phyloP scores from a whole-genome alignment of 306 rosid genomes.

The Sesbania bispinosa region DNA sequence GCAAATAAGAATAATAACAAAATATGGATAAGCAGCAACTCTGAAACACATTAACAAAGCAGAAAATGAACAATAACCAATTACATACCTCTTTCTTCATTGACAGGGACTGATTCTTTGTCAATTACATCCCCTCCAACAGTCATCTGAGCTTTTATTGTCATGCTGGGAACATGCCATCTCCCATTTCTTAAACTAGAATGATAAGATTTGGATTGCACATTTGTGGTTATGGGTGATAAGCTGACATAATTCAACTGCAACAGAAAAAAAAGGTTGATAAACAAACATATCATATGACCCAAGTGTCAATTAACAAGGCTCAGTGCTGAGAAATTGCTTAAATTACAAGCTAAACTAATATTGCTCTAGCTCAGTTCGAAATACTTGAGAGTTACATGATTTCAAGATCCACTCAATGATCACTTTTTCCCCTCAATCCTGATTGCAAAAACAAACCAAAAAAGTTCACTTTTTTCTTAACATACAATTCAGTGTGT shows the following conservation, averaged over 20 bases:
- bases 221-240: constrained; percentile 5
- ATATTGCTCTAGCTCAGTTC: neutral
- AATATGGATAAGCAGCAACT: neutral
- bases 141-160: constrained; percentile 42
- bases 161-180: constrained; percentile 26
- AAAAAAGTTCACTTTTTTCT: neutral
- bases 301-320: constrained; percentile 9
- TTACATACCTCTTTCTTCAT: constrained; percentile 42
- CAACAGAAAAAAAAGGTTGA: constrained; percentile 3
- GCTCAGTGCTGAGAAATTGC: neutral
- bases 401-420: neutral
- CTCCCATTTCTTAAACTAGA: constrained; percentile 33
- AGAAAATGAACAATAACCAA: neutral
- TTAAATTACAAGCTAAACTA: neutral
- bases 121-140: constrained; percentile 57
- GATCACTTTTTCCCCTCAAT: neutral
- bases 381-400: too few species aligned
- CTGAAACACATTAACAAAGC: neutral
- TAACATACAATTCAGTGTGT: neutral
- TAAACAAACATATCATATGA: neutral
- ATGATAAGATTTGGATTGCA: constrained; percentile 29
- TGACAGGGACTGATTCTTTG: constrained; percentile 33
- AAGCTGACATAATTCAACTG: constrained; percentile 43
- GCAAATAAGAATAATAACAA: neutral
- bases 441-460: neutral